A percentile compares a stretch with the other conserved stretches of the same genome.
Conservation (phyloP, 192 early-diverging fungal species). For the Umbelopsis sp. region DNA sequence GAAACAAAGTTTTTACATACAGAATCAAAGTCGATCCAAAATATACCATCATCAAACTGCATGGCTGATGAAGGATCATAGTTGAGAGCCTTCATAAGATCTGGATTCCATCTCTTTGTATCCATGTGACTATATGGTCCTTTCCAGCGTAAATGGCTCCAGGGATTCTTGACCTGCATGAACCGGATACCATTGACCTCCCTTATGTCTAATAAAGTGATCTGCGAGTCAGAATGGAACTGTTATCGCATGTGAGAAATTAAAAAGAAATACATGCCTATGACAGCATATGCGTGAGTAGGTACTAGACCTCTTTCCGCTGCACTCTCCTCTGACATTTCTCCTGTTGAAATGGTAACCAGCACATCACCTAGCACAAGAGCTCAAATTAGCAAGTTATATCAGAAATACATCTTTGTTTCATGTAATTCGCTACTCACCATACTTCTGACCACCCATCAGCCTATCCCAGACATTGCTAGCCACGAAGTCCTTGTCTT, state of each 20-base stretch:
- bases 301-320: constrained; percentile 75
- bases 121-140: constrained; percentile 74
- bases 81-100: constrained; percentile 63
- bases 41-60: constrained; percentile 78
- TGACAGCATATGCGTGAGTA: constrained; percentile 89
- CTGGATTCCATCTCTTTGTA: constrained; percentile 66
- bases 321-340: constrained; percentile 67
- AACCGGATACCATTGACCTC: constrained; percentile 65
- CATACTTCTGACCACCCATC: constrained; percentile 63
- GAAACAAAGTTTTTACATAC: constrained; percentile 79
- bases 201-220: constrained; percentile 45
- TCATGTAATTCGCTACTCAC: constrained; percentile 22
- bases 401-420: background rate
- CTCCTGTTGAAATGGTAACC: constrained; percentile 85
- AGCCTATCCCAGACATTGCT: constrained; percentile 78
- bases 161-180: constrained; percentile 90
- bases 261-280: constrained; percentile 46
- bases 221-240: constrained; percentile 18
- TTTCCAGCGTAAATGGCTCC: constrained; percentile 88
- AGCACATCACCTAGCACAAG: constrained; percentile 60
- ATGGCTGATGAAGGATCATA: constrained; percentile 72
- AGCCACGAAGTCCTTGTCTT: constrained; percentile 64
- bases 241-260: background rate
- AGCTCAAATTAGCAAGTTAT: background rate
- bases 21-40: constrained; percentile 90